These are phyloP conservation scores for Dendrobium officinale DNA, from an alignment of 106 monocot species.

Conservation along the genomic window DNA sequence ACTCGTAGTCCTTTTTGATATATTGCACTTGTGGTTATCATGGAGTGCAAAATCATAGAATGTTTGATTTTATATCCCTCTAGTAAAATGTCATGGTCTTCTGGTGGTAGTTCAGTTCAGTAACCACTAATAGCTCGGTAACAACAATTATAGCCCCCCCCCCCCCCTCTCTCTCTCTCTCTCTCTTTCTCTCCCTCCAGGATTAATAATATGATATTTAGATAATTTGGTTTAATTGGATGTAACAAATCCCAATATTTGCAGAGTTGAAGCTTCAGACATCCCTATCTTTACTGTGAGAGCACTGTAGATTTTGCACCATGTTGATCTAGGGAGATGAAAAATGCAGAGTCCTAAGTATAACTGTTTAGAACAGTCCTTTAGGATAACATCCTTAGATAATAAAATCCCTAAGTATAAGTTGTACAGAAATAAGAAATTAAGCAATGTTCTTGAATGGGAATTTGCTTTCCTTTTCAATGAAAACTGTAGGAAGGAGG, in stretches of 20 bases:
- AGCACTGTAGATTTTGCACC: background rate
- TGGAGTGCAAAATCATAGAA: too few relatives aligned
- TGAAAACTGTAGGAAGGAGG: background rate
- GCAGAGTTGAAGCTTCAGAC: background rate
- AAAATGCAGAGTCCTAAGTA: background rate
- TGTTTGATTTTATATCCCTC: too few relatives aligned
- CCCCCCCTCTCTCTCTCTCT: too few relatives aligned
- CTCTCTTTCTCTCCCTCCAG: background rate
- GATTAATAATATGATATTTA: background rate
- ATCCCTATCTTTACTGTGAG: background rate
- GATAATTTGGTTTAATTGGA: background rate
- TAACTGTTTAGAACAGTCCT: background rate
- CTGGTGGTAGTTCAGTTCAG: too few relatives aligned
- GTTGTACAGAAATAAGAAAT: background rate
- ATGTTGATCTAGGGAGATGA: background rate
- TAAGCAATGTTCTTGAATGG: background rate
- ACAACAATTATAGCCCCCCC: background rate
- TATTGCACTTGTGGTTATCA: too few relatives aligned
- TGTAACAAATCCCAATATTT: background rate
- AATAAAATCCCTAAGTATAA: background rate
- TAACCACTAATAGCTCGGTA: background rate
- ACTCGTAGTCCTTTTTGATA: too few relatives aligned
- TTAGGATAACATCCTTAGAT: background rate
- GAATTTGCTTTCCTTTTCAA: background rate
- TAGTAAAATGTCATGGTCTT: too few relatives aligned